phyloP scores from a whole-genome alignment of 23 red algal genomes.

The Gracilaria gracilis region DNA sequence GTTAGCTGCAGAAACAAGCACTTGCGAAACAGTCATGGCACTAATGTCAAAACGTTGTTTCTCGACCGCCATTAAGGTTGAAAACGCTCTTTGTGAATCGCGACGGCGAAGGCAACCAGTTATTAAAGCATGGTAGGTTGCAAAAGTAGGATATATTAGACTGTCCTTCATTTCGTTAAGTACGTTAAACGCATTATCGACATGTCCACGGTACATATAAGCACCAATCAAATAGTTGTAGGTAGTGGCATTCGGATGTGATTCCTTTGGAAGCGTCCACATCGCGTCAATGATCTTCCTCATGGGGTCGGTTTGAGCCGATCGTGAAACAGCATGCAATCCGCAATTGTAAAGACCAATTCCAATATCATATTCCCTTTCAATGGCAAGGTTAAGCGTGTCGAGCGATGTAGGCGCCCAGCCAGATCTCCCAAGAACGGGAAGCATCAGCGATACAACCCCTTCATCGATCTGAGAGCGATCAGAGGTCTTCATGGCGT shows the following conservation, averaged over 20 bases:
- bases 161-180: conserved; percentile 79
- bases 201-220: conserved; percentile 33
- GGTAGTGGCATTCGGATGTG: conserved; percentile 53
- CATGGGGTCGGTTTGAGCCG: conserved; percentile 9
- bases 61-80: conserved; percentile 62
- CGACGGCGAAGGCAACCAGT: conserved; percentile 59
- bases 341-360: conserved; percentile 52
- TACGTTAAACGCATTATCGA: conserved; percentile 62
- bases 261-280: conserved; percentile 42
- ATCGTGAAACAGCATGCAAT: conserved; percentile 50
- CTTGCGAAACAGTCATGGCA: conserved; percentile 67
- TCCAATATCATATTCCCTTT: conserved; percentile 32
- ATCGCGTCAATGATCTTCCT: conserved; percentile 16
- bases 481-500: conserved; percentile 33
- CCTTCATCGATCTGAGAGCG: conserved; percentile 4
- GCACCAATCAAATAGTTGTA: conserved; percentile 72
- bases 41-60: conserved; percentile 63
- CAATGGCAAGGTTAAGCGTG: conserved; percentile 23
- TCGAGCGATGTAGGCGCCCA: conserved; percentile 52
- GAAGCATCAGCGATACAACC: conserved; percentile 49
- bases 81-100: conserved; percentile 58
- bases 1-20: conserved; percentile 43
- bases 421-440: conserved; percentile 36
- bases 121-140: conserved; percentile 70
- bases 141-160: conserved; percentile 63